Percentiles rank a stretch among this genome's conserved stretches.
These are phyloP conservation scores for Trichopus zeylanicus DNA, from an alignment of 116 monocot species.

Conservation along the genomic window DNA sequence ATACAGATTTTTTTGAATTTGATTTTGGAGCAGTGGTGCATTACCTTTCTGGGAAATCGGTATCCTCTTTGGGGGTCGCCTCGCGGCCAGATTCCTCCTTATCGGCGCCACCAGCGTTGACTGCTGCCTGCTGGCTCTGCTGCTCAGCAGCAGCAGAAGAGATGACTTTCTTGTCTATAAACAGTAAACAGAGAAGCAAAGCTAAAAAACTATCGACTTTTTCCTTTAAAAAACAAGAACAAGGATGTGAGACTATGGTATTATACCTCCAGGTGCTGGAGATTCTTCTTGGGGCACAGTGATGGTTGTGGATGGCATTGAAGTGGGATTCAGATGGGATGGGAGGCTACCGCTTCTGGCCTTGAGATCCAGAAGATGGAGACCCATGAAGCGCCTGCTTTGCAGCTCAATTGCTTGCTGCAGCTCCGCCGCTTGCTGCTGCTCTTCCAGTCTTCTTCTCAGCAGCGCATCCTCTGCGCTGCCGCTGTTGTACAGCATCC, in stretches of 20 bases:
- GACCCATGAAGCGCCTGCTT: constrained; percentile 62
- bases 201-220: not conserved
- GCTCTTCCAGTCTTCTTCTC: constrained; percentile 78
- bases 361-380: constrained; percentile 76
- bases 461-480: constrained; percentile 41
- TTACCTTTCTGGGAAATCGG: constrained; percentile 74
- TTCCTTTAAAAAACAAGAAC: not conserved
- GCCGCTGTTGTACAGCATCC: constrained; percentile 53
- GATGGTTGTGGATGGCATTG: constrained; percentile 47
- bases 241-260: not conserved
- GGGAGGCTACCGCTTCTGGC: constrained; percentile 11
- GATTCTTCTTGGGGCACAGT: constrained; percentile 8
- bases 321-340: constrained; percentile 13
- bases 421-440: constrained; percentile 70
- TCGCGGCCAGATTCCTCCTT: constrained; percentile 35
- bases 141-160: constrained; percentile 10
- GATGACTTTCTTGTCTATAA: constrained; percentile 44
- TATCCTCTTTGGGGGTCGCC: constrained; percentile 33
- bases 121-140: constrained; percentile 19
- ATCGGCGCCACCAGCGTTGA: constrained; percentile 27
- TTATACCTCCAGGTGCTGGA: constrained; percentile 17
- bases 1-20: not conserved
- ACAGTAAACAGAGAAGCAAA: constrained; percentile 14
- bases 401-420: constrained; percentile 97
- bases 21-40: not conserved